Evolutionary conservation across 2,329 filamentous ascomycete species (phyloP).

Genomic region (Alternaria brassicae): DNA sequence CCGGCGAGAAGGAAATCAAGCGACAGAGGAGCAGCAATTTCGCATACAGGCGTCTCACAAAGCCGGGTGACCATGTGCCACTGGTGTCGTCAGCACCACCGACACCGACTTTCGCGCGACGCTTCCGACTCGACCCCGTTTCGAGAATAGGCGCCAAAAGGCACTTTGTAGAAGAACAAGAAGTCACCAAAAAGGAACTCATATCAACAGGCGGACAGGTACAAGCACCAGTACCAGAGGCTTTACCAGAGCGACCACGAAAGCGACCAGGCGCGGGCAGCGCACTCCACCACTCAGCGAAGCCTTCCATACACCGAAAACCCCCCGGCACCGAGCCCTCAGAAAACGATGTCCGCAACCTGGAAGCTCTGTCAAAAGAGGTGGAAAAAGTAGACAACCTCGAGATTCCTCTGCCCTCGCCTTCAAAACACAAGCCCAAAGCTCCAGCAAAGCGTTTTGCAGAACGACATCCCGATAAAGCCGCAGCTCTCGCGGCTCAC

Average conservation of each 20-base stretch:
- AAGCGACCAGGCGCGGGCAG: conserved; percentile 41
- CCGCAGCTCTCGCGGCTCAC: conserved; percentile 25
- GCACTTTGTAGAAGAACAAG: conserved; percentile 31
- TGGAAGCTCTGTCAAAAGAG: conserved; percentile 44
- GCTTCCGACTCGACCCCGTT: conserved; percentile 35
- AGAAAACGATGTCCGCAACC: conserved; percentile 39
- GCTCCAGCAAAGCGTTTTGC: conserved; percentile 43
- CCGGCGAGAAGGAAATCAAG: conserved; percentile 6
- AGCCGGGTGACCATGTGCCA: conserved; percentile 25
- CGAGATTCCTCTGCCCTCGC: conserved; percentile 16
- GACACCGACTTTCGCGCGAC: conserved; percentile 29
- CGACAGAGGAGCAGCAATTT: conserved; percentile 13
- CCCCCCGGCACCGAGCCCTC: conserved; percentile 22
- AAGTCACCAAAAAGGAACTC: conserved; percentile 6
- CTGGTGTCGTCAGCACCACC: conserved; percentile 18
- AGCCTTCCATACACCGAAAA: conserved; percentile 11
- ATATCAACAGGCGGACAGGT: conserved; percentile 3
- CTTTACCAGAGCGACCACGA: conserved; percentile 22
- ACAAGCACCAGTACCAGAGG: conserved; percentile 8
- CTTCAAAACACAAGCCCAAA: conserved; percentile 46
- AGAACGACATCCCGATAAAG: conserved; percentile 42
- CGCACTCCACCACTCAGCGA: conserved; percentile 20
- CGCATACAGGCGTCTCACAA: conserved; percentile 34
- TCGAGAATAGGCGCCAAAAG: conserved; percentile 24
- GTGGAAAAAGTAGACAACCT: conserved; percentile 37